Conservation (phyloP, 192 early-diverging fungal genomes). For the Powellomyces hirtus region DNA sequence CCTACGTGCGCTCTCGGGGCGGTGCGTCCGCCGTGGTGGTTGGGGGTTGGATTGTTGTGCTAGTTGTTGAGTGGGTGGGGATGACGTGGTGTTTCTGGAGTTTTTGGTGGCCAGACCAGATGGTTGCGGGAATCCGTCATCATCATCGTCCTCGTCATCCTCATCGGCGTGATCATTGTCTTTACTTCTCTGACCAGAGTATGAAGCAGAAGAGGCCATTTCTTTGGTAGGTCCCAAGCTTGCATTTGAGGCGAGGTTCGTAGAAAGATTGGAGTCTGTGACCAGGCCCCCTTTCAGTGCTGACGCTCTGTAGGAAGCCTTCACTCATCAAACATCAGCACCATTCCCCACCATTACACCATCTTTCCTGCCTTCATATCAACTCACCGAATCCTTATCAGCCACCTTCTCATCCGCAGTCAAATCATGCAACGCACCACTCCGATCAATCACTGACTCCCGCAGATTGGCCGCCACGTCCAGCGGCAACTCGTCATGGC, state of each 20-base stretch:
- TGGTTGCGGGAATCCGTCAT: no score
- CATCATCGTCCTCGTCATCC: no score
- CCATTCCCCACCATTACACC: background rate
- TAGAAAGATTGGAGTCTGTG: constrained; percentile 6
- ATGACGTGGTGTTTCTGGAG: background rate
- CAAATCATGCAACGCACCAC: constrained; percentile 19
- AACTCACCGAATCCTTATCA: background rate
- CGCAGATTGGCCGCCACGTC: background rate
- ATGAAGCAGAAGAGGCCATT: no score
- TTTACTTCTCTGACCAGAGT: no score
- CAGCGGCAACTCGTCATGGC: constrained; percentile 8
- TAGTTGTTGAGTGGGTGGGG: background rate
- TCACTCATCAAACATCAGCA: background rate
- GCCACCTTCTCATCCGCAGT: background rate
- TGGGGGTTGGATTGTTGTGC: background rate
- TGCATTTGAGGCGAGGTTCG: constrained; percentile 13
- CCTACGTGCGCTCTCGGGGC: constrained; percentile 7
- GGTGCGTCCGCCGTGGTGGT: background rate
- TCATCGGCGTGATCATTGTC: no score
- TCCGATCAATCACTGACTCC: constrained; percentile 14
- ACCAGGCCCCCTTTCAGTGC: constrained; percentile 17
- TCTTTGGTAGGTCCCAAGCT: background rate
- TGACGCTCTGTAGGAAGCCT: constrained; percentile 2
- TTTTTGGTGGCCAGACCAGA: no score
- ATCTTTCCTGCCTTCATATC: background rate